phyloP scores from a whole-genome alignment of 306 rosid genomes.

The Begonia loranthoides region DNA sequence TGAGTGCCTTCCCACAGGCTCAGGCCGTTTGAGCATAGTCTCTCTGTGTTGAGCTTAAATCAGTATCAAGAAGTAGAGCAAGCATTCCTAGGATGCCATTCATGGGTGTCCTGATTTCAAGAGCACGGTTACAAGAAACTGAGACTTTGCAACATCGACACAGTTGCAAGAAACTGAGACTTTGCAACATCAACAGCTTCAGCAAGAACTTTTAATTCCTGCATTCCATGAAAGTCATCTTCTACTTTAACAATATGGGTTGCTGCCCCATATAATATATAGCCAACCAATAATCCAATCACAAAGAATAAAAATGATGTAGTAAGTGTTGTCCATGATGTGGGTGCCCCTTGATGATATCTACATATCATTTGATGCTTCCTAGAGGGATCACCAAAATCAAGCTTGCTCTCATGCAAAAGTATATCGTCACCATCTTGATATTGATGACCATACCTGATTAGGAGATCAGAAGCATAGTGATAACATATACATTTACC shows the following conservation, averaged over 20 bases:
- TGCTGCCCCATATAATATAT: too few species aligned
- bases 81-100: slow-evolving; percentile 99
- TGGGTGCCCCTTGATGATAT: slow-evolving; percentile 84
- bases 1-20: slow-evolving; percentile 88
- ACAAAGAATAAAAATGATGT: slow-evolving; percentile 57
- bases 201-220: too few species aligned
- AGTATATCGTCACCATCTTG: slow-evolving; percentile 68
- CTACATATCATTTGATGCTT: slow-evolving; percentile 88
- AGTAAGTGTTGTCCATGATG: slow-evolving; percentile 56
- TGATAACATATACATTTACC: slow-evolving; percentile 81
- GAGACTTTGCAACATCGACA: slow-evolving; percentile 13
- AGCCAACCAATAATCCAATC: slow-evolving; percentile 69
- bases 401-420: slow-evolving; percentile 60
- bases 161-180: too few species aligned
- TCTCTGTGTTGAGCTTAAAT: slow-evolving; percentile 82
- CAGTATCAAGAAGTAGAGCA: slow-evolving; percentile 81
- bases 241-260: too few species aligned
- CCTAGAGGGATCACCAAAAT: too few species aligned
- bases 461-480: slow-evolving; percentile 54
- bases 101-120: slow-evolving; percentile 98
- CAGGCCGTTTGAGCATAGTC: slow-evolving; percentile 97
- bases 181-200: slow-evolving; percentile 94
- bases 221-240: too few species aligned
- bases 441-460: slow-evolving; percentile 80
- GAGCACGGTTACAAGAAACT: slow-evolving; percentile 96